phyloP scores from a whole-genome alignment of 2,329 filamentous ascomycete species.

The Plenodomus tracheiphilus region DNA sequence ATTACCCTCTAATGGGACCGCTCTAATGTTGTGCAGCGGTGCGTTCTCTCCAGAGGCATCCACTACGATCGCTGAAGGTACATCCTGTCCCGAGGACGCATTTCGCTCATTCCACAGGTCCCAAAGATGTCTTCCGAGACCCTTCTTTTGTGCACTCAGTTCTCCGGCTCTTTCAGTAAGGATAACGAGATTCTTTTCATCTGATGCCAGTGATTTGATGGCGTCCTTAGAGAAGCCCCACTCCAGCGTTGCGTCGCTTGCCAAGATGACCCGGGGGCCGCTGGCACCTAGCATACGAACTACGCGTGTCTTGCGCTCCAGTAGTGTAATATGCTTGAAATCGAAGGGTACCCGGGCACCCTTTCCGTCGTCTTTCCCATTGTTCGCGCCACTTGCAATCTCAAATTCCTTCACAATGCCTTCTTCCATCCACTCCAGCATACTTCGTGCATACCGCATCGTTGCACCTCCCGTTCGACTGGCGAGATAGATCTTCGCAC shows the following conservation, averaged over 20 bases:
- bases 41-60: conserved; percentile 61
- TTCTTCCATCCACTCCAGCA: conserved; percentile 99
- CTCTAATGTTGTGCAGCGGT: conserved; percentile 46
- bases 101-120: conserved; percentile 50
- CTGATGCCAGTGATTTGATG: conserved; percentile 72
- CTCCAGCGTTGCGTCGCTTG: conserved; percentile 85
- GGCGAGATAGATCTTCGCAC: conserved; percentile 73
- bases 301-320: conserved; percentile 82
- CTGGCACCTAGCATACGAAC: conserved; percentile 64
- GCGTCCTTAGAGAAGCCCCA: conserved; percentile 93
- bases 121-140: conserved; percentile 75
- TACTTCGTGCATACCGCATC: conserved; percentile 87
- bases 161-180: conserved; percentile 73
- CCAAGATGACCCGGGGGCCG: conserved; percentile 75
- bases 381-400: conserved; percentile 53
- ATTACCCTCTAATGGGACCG: conserved; percentile 69
- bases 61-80: conserved; percentile 58
- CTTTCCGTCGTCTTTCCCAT: conserved; percentile 51
- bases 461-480: conserved; percentile 86
- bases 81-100: conserved; percentile 26
- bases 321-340: conserved; percentile 79
- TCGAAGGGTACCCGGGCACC: conserved; percentile 75
- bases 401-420: conserved; percentile 92
- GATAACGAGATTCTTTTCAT: conserved; percentile 81
- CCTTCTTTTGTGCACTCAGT: conserved; percentile 36